These are phyloP conservation scores for Solanum neorickii DNA, from an alignment of 257 asterid genomes.

Conservation along the genomic window DNA sequence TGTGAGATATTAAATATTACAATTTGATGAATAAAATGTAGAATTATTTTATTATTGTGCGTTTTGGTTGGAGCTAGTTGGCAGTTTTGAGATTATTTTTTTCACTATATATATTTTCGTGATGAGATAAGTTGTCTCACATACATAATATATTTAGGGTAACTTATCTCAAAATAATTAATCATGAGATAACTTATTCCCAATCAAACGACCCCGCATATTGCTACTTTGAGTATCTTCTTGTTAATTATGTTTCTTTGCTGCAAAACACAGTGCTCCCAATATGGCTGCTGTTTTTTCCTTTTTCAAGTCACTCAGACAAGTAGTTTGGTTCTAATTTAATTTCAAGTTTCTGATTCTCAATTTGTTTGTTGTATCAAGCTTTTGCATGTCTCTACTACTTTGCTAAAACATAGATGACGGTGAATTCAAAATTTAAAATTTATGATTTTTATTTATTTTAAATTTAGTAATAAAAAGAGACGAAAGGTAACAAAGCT, in stretches of 20 bases:
- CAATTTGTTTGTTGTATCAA: not conserved
- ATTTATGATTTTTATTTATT: no score
- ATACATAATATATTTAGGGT: no score
- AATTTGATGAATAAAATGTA: no score
- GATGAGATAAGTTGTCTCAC: no score
- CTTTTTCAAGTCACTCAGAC: not conserved
- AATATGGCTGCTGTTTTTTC: not conserved
- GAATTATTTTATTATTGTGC: no score
- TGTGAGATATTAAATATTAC: not conserved
- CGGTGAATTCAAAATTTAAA: no score
- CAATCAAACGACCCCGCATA: not conserved
- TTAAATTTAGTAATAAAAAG: no score
- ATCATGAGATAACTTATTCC: not conserved
- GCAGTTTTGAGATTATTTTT: not conserved
- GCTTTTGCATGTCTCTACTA: not conserved
- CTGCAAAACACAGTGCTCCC: not conserved
- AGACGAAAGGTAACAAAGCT: no score
- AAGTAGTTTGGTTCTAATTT: not conserved
- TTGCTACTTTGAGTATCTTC: not conserved
- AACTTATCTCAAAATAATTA: no score
- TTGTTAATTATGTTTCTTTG: not conserved
- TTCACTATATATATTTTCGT: no score
- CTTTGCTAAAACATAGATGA: no score
- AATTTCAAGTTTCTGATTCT: not conserved
- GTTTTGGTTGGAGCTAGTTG: not conserved